Percentiles rank a stretch among this genome's conserved stretches.
Evolutionary conservation across 2,329 filamentous ascomycete species (phyloP).

Genomic region (Zymoseptoria passerinii): DNA sequence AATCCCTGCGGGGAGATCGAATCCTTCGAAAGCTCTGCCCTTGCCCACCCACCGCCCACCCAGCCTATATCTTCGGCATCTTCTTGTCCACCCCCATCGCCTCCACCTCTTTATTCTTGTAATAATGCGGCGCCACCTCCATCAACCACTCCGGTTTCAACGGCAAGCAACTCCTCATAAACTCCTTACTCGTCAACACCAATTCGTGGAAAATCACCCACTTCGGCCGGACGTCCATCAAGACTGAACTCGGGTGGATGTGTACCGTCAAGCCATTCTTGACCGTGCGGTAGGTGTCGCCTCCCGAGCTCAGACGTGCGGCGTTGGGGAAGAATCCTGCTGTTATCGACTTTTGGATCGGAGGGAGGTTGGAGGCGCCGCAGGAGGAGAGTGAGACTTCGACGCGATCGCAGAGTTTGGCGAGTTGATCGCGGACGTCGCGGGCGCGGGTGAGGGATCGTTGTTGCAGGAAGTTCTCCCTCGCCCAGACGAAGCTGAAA

Average conservation of each 20-base stretch:
- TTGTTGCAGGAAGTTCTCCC: slow-evolving; percentile 91
- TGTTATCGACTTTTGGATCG: slow-evolving; percentile 80
- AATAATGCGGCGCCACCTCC: slow-evolving; percentile 88
- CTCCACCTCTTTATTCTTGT: slow-evolving; percentile 86
- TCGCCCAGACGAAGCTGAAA: slow-evolving; percentile 77
- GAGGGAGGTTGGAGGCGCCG: slow-evolving; percentile 62
- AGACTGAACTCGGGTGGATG: slow-evolving; percentile 78
- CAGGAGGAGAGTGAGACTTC: slow-evolving; percentile 63
- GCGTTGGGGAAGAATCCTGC: slow-evolving; percentile 94
- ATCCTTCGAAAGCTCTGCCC: no score
- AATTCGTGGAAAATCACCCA: slow-evolving; percentile 84
- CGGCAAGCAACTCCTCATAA: slow-evolving; percentile 80
- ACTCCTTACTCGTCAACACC: slow-evolving; percentile 80
- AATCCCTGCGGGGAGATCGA: no score
- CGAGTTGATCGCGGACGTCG: slow-evolving; percentile 86
- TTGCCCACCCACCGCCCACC: background rate
- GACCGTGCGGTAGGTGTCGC: slow-evolving; percentile 82
- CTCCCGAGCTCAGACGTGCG: slow-evolving; percentile 70
- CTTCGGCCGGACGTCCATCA: slow-evolving; percentile 72
- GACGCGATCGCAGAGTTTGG: slow-evolving; percentile 85
- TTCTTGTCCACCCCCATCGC: slow-evolving; percentile 68
- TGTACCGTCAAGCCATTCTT: slow-evolving; percentile 85
- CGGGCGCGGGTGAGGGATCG: slow-evolving; percentile 79
- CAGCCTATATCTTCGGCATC: slow-evolving; percentile 47
- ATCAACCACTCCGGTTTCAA: slow-evolving; percentile 76